Evolutionary conservation across 2,329 filamentous ascomycete species (phyloP).

Genomic region (Arthrobotrys conoides): DNA sequence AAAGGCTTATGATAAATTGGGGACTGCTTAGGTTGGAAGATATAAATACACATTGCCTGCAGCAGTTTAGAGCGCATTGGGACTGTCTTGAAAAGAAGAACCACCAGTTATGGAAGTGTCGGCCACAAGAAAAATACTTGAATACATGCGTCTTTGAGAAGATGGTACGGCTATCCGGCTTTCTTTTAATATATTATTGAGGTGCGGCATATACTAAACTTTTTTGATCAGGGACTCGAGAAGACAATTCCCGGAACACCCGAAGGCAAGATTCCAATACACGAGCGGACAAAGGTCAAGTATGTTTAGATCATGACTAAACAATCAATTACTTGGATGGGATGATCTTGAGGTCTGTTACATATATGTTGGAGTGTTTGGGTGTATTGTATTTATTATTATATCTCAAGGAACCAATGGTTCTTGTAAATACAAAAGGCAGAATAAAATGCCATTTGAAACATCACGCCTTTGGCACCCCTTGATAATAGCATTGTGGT

Average conservation of each 20-base stretch:
- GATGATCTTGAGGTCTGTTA: neutral
- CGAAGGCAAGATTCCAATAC: constrained; percentile 78
- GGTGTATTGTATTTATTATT: constrained; percentile 47
- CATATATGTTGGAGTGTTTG: constrained; percentile 19
- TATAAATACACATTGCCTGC: constrained; percentile 93
- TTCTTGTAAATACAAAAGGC: constrained; percentile 45
- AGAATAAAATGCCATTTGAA: constrained; percentile 28
- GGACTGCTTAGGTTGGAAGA: constrained; percentile 81
- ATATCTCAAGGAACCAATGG: constrained; percentile 10
- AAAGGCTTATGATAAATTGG: constrained; percentile 15
- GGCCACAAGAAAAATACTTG: constrained; percentile 86
- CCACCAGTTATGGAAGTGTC: constrained; percentile 96
- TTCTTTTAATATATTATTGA: constrained; percentile 61
- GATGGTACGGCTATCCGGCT: constrained; percentile 75
- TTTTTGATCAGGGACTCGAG: constrained; percentile 77
- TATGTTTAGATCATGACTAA: constrained; percentile 4
- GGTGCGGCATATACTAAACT: constrained; percentile 29
- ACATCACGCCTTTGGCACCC: neutral
- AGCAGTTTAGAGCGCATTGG: constrained; percentile 94
- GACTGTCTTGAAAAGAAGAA: constrained; percentile 97
- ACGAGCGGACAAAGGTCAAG: constrained; percentile 69
- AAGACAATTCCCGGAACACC: constrained; percentile 84
- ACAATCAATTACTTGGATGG: neutral
- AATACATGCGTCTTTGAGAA: constrained; percentile 98
- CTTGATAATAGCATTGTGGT: neutral